phyloP scores from a whole-genome alignment of 352 stramenopile species.

The Globisporangium spiculum region DNA sequence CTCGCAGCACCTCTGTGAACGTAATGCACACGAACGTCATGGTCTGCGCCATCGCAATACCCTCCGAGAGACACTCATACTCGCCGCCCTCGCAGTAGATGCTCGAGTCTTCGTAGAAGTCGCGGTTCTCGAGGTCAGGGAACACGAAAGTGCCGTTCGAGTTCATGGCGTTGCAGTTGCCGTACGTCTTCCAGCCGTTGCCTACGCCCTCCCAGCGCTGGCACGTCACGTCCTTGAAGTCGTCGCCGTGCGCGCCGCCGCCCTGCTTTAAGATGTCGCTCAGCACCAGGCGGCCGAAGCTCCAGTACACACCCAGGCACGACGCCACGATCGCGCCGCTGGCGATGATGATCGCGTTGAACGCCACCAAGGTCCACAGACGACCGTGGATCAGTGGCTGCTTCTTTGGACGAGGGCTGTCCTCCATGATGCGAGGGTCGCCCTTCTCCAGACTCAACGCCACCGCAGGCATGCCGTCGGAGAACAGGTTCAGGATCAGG shows the following conservation, averaged over 20 bases:
- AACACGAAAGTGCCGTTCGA: conserved; percentile 52
- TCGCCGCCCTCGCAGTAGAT: conserved; percentile 60
- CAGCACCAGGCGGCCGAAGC: conserved; percentile 46
- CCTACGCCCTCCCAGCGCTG: conserved; percentile 43
- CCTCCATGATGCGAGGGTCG: conserved; percentile 56
- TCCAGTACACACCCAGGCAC: conserved; percentile 66
- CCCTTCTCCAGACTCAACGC: conserved; percentile 70
- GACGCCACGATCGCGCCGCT: conserved; percentile 44
- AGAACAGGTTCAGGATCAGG: conserved; percentile 98
- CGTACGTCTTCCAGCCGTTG: conserved; percentile 46
- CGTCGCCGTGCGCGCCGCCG: conserved; percentile 31
- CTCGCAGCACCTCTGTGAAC: conserved; percentile 70
- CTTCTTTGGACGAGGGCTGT: conserved; percentile 54
- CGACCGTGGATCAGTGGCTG: conserved; percentile 53
- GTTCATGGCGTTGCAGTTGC: conserved; percentile 50
- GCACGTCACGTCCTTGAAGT: conserved; percentile 59
- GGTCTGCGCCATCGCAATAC: conserved; percentile 56
- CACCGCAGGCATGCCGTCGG: conserved; percentile 87
- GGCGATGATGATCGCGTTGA: conserved; percentile 60
- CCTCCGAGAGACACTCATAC: conserved; percentile 53
- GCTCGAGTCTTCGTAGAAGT: conserved; percentile 33
- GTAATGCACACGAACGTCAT: conserved; percentile 66
- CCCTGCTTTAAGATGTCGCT: conserved; percentile 50
- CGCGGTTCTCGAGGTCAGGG: conserved; percentile 28
- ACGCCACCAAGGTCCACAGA: conserved; percentile 52